Evolutionary conservation across 2,329 filamentous ascomycete species (phyloP), one percentile per base, ranked within the genome.

Genomic region (Xylaria sp.): DNA sequence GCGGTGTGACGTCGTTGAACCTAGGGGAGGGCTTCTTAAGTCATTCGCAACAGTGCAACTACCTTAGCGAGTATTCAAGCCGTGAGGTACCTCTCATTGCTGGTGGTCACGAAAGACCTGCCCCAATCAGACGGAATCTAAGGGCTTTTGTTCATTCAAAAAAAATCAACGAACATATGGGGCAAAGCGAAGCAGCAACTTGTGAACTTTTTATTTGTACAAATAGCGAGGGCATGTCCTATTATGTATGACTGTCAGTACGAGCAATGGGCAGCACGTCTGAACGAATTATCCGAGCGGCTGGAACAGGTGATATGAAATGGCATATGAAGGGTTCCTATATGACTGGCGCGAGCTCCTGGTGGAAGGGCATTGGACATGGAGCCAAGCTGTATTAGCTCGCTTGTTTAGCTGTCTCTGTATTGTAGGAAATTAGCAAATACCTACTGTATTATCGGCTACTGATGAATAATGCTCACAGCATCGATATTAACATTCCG

Each of bases 371-470:
- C 29, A 58, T 65, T 64, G 63, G 66, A 60, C 63, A 66, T 57
- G n/a, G 35, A 61, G 42, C 54, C 40, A n/a, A 60, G 23, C n/a
- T 18, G 42, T 50, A 61, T 21, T 23, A 35, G 60, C 66, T 64
- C 60, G 37, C 54, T 54, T 65, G 58, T 58, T 60, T 54, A 47
- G 18, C 57, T 18, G 47, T 65, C 53, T 60, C 61, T 62, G 65
- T 65, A 60, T 60, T 65, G 65, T 65, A 70, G 25, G 47, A 51
- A 27, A 57, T 65, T 68, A 69, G 48, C n/a, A 66, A 66, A 68
- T 51, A 32, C 65, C 47, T 65, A 63, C 61, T 65, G 59, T 68
- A 68, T 70, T 51, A 64, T 63, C 54, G 63, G 55, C 25, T 64
- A 67, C 35, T 40, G 37, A 23, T 55, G 37, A 63, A 51, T 6